Conservation (phyloP, 2,329 filamentous ascomycete genomes). For the Verticillium klebahnii region DNA sequence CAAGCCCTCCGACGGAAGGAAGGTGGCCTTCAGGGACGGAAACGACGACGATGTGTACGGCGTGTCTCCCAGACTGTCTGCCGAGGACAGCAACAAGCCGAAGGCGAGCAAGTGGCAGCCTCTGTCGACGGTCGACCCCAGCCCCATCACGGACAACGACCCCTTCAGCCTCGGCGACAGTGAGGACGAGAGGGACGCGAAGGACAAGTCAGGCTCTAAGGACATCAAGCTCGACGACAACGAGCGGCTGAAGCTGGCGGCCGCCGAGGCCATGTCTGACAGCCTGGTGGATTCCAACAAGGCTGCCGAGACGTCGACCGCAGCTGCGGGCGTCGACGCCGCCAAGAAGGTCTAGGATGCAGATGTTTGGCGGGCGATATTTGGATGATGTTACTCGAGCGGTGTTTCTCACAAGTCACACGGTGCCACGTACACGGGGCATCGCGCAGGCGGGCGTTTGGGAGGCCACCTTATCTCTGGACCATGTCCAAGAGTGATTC, state of each 20-base stretch:
- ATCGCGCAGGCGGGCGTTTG: not conserved
- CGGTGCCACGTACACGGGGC: not conserved
- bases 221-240: constrained; percentile 50
- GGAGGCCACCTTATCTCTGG: not conserved
- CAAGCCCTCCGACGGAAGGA: constrained; percentile 41
- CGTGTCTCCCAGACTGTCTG: constrained; percentile 50
- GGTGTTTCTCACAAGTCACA: not conserved
- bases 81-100: constrained; percentile 46
- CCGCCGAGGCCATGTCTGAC: constrained; percentile 56
- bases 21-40: constrained; percentile 54
- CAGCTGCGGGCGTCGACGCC: constrained; percentile 21
- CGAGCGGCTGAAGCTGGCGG: constrained; percentile 62
- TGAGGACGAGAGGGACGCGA: constrained; percentile 82
- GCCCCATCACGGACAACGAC: constrained; percentile 64
- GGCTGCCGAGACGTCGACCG: constrained; percentile 18
- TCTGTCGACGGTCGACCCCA: constrained; percentile 74
- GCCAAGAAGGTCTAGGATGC: constrained; percentile 27
- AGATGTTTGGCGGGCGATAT: not conserved
- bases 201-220: constrained; percentile 52
- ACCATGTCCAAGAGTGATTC: not conserved
- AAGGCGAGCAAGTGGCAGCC: constrained; percentile 98
- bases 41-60: constrained; percentile 76
- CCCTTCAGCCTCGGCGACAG: constrained; percentile 95
- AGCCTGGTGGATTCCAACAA: constrained; percentile 38
- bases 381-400: not conserved